Base-by-base conservation (phyloP, 2,329 filamentous ascomycete genomes). In the Penicillium vulpinum region DNA sequence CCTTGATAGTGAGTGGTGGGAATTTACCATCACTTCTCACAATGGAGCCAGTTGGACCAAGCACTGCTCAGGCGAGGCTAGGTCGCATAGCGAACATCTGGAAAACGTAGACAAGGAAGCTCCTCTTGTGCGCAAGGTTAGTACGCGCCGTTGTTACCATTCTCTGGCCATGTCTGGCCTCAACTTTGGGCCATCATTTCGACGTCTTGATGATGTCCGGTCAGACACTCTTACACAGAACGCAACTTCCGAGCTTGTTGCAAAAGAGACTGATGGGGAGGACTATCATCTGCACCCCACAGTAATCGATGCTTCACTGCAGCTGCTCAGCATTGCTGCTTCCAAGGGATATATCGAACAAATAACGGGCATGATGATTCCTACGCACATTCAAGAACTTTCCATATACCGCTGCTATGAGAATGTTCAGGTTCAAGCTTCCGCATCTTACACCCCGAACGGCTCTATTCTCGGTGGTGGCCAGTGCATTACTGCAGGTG, bases 11-110 rank as follows among this genome's bases (percentile, higher is more conserved):
- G 48, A 59, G 2, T 70, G 70, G 70, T 68, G 68, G 52, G 60
- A 66, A 4, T 72, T 71, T 47, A 57, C 54, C 9, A 67, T 73
- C 10, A 49, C 45, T 2, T 68, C 69, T 9, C 57, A 64, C 11
- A 56, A 57, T 29, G 65, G 64, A 4, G 54, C 51, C 2, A 45
- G 21, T 9, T 70, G 64, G 62, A 63, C 41, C 16, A 69, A 69
- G 39, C 67, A 72, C 39, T 68, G 54, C 61, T 67, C 36, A 58
- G 69, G 46, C 15, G 39, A 36, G 64, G 70, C 3, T 39, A 69
- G 21, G 45, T 60, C 38, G 4, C 16, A 35, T 10, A 39, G 4
- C 31, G 33, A 24, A 18, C 22, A 40, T 9, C 10, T 24, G 22
- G 26, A 22, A 31, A 1, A 22, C 26, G 5, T 26, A 16, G 26